Evolutionary conservation across 148 eudicot genomes (phyloP).

Genomic region (Diospyros kaki): DNA sequence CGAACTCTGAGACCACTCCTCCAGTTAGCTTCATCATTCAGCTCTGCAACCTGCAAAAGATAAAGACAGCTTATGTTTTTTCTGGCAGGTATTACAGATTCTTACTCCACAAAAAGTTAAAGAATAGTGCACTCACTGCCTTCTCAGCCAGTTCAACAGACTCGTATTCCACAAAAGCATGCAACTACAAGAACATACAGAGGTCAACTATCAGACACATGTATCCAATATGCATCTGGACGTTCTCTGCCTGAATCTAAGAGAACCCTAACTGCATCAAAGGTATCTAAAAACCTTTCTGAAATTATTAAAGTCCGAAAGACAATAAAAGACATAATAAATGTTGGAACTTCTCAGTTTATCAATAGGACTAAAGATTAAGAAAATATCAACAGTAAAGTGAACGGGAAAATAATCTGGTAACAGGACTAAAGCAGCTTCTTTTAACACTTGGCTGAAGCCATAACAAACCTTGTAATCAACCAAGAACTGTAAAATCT

Average conservation of each 20-base stretch:
- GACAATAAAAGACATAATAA: not conserved
- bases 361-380: not conserved
- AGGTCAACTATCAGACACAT: conserved; percentile 1
- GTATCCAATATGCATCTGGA: not conserved
- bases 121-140: conserved; percentile 52
- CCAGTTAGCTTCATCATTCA: conserved; percentile 80
- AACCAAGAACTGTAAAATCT: not conserved
- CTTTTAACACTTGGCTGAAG: not conserved
- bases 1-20: conserved; percentile 94
- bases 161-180: conserved; percentile 97
- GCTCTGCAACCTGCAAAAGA: conserved; percentile 60
- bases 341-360: not conserved
- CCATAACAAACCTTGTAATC: not conserved
- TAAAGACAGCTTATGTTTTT: conserved; percentile 3
- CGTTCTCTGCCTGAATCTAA: not conserved
- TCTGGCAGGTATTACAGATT: not conserved
- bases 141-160: conserved; percentile 85
- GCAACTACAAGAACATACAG: conserved; percentile 51
- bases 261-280: not conserved
- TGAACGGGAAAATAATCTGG: not conserved
- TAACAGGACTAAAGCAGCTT: not conserved
- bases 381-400: not conserved
- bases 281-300: not conserved
- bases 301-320: not conserved
- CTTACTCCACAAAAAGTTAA: not conserved